Evolutionary conservation across 345 rosid species (phyloP), one percentile per base, ranked within the genome.

Genomic region (Toxicodendron radicans): DNA sequence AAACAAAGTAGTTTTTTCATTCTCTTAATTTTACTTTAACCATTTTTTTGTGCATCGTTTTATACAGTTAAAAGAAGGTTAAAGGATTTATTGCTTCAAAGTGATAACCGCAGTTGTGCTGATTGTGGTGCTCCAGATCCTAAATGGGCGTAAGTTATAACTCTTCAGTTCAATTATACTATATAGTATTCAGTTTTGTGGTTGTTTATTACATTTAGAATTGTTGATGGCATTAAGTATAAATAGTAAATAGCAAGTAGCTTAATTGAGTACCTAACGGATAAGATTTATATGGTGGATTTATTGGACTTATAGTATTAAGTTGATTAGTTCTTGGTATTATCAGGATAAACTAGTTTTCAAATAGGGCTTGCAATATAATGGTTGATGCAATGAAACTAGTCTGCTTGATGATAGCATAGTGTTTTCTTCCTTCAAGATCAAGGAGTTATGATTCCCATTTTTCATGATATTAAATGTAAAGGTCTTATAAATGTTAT

Each of bases 61-160:
- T 73, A 67, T 69, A 57, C 83, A 93, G 98, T 91, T 76, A 95
- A 88, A 75, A 82, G 87, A 77, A 91, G 90, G 82, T 76, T 95
- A 81, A 95, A 80, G 78, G 90, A 85, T 76, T 80, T 95, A 66
- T 82, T 89, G 85, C 83, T 68, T 76, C 93, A 88, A 81, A 77
- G 80, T 66, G 99, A 91, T 83, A 95, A 95, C 85, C 95, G 89
- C 68, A 10, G 21, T 71, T 95, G 99, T 81, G 99, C 99, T 77
- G 99, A 95, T 83, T 95, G 99, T 68, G 84, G 89, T 66, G 97
- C 98, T 74, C 90, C 94, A 4, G 98, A 91, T 92, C 99, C 99
- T 68, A 95, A 95, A 73, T 95, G 99, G 99, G 99, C 99, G 99
- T 95, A 86, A 88, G 99, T 86, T 62, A 54, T 27, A 35, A 38